These are phyloP conservation scores for Xanthoconium purpureum DNA, from an alignment of 768 basidiomycete species.

Conservation along the genomic window DNA sequence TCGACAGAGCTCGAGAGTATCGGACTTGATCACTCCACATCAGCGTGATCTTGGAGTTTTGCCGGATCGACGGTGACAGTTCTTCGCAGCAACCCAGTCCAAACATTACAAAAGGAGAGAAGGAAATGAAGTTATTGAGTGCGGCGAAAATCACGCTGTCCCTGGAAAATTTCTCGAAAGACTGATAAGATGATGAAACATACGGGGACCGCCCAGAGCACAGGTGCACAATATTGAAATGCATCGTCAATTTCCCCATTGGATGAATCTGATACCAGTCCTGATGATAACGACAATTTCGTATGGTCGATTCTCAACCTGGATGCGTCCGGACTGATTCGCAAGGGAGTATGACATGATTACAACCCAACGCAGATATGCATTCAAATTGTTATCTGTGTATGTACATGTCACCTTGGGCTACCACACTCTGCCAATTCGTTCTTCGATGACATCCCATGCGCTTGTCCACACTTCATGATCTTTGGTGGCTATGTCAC, in stretches of 20 bases:
- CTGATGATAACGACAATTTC: not conserved
- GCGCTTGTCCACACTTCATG: too few relatives aligned
- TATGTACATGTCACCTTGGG: not conserved
- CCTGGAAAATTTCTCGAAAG: not conserved
- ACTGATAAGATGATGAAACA: not conserved
- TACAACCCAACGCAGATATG: not conserved
- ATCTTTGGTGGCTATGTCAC: too few relatives aligned
- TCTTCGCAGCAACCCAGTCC: not conserved
- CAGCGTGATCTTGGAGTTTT: not conserved
- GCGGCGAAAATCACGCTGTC: constrained; percentile 3
- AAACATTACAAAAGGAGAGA: not conserved
- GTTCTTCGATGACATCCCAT: too few relatives aligned
- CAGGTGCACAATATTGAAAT: not conserved
- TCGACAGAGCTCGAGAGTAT: not conserved
- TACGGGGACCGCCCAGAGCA: not conserved
- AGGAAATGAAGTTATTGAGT: not conserved
- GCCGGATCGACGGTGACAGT: not conserved
- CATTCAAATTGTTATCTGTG: not conserved
- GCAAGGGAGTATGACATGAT: not conserved
- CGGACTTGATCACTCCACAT: not conserved
- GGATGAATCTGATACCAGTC: not conserved
- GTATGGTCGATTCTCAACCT: not conserved
- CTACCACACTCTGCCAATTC: not conserved
- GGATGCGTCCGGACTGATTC: not conserved
- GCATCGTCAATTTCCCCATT: constrained; percentile 17